phyloP scores from a whole-genome alignment of 768 basidiomycete species.

The Lactifluus piperatus region DNA sequence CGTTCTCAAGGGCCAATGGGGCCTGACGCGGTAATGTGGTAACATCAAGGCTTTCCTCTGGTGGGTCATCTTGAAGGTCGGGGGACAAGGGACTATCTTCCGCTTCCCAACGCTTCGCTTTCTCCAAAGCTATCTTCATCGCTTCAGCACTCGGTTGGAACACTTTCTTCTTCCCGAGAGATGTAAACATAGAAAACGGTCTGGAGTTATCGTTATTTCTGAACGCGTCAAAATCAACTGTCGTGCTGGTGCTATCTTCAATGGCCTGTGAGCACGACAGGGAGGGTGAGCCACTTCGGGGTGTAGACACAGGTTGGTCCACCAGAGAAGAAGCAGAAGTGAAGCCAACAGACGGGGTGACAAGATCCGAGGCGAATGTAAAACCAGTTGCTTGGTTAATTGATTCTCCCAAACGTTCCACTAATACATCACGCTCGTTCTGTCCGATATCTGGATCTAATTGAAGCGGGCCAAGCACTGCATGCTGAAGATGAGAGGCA shows the following conservation, averaged over 20 bases:
- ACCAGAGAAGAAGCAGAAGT: conserved; percentile 6
- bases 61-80: not conserved
- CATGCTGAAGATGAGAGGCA: not conserved
- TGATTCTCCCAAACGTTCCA: not conserved
- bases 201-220: not conserved
- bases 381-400: not conserved
- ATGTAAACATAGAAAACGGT: conserved; percentile 3
- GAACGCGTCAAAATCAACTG: not conserved
- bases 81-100: conserved; percentile 1
- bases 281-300: not conserved
- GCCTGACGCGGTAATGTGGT: not conserved
- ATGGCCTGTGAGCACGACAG: not conserved
- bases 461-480: not conserved
- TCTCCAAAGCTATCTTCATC: conserved; percentile 1
- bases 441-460: not conserved
- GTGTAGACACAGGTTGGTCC: not conserved
- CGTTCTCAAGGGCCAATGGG: not conserved
- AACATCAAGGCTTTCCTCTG: not conserved
- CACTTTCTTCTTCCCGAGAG: conserved; percentile 8
- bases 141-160: conserved; percentile 13
- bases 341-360: not conserved
- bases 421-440: not conserved
- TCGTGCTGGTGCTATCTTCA: not conserved
- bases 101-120: conserved; percentile 11
- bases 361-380: conserved; percentile 10